These are phyloP conservation scores for Barbarea vulgaris DNA, from an alignment of 345 rosid genomes.

Conservation along the genomic window DNA sequence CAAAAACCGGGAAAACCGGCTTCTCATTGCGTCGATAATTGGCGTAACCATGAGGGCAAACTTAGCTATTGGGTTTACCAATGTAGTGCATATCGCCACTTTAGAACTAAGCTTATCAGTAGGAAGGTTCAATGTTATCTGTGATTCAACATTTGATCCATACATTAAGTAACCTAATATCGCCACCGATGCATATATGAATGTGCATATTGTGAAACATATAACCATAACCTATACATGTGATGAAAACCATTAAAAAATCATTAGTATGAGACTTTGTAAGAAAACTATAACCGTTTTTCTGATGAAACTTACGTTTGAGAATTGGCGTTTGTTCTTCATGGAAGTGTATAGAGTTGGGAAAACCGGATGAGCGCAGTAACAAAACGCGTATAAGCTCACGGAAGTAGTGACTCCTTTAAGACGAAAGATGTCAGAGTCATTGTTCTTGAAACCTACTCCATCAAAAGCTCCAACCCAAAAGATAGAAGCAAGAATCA, in stretches of 20 bases:
- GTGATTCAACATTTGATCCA: conserved; percentile 52
- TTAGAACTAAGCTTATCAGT: conserved; percentile 48
- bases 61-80: conserved; percentile 64
- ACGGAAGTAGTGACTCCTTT: conserved; percentile 71
- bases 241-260: background rate
- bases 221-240: conserved; percentile 51
- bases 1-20: conserved; percentile 31
- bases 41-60: conserved; percentile 67
- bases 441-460: conserved; percentile 62
- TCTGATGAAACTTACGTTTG: conserved; percentile 56
- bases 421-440: conserved; percentile 46
- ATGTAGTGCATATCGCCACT: conserved; percentile 67
- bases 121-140: conserved; percentile 63
- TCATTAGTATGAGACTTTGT: conserved; percentile 4
- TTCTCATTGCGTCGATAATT: conserved; percentile 46
- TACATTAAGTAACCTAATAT: conserved; percentile 64
- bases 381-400: conserved; percentile 90
- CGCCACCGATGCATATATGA: conserved; percentile 59
- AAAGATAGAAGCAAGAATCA: conserved; percentile 68
- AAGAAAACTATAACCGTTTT: background rate
- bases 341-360: conserved; percentile 83
- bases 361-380: conserved; percentile 88
- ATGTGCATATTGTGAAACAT: conserved; percentile 55
- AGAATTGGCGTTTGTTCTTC: conserved; percentile 78
- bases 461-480: conserved; percentile 78